phyloP scores from a whole-genome alignment of 441 rosid genomes.

The Adansonia gregorii region DNA sequence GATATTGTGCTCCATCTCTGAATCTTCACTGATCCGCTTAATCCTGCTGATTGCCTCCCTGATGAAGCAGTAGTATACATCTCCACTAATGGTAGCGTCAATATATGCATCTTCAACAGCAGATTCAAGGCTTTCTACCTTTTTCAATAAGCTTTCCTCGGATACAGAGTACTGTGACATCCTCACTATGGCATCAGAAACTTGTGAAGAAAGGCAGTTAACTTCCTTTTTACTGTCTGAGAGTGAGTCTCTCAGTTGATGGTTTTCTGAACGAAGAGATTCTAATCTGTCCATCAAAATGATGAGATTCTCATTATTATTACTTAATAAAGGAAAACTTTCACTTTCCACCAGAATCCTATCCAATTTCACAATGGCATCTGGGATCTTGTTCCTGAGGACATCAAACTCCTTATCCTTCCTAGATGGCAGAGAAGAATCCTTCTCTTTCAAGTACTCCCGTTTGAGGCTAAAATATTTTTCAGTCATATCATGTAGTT shows the following conservation, averaged over 20 bases:
- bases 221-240: constrained; percentile 49
- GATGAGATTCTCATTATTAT: constrained; percentile 46
- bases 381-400: constrained; percentile 74
- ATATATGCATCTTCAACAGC: constrained; percentile 53
- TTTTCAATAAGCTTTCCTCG: constrained; percentile 48
- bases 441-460: constrained; percentile 63
- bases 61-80: constrained; percentile 55
- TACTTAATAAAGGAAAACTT: constrained; percentile 38
- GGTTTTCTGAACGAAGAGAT: constrained; percentile 58
- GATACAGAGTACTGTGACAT: constrained; percentile 42
- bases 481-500: constrained; percentile 68
- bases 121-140: constrained; percentile 47
- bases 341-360: constrained; percentile 58
- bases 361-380: constrained; percentile 61
- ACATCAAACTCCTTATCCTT: constrained; percentile 81
- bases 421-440: constrained; percentile 50
- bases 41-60: constrained; percentile 43
- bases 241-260: constrained; percentile 50
- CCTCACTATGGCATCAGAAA: constrained; percentile 57
- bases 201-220: constrained; percentile 44
- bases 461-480: constrained; percentile 60
- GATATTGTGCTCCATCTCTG: constrained; percentile 39
- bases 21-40: too few relatives aligned
- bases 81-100: constrained; percentile 55
- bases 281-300: constrained; percentile 56